Conservation (phyloP, 495 filamentous ascomycete genomes). For the Chaetomidium leptoderma region DNA sequence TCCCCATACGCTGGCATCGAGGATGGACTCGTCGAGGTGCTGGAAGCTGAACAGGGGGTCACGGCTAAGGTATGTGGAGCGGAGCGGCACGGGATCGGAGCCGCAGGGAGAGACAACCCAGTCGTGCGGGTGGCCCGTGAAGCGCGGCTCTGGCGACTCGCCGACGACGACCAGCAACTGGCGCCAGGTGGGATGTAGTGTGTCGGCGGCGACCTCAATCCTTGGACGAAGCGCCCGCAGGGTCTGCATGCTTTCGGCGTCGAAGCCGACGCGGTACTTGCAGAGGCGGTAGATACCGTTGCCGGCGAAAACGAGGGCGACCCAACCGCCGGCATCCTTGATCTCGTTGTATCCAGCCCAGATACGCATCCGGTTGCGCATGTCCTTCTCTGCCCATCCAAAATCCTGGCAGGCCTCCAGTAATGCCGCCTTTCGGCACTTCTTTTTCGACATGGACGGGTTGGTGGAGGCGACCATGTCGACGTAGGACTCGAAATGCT, state of each 20-base stretch:
- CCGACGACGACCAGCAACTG: background rate
- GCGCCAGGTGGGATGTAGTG: background rate
- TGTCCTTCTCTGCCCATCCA: background rate
- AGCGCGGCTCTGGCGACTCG: background rate
- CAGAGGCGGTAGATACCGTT: background rate
- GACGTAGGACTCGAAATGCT: background rate
- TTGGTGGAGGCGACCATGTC: background rate
- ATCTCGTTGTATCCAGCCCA: background rate
- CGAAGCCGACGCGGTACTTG: background rate
- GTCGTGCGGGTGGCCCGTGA: background rate
- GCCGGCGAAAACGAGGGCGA: background rate
- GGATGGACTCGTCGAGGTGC: background rate
- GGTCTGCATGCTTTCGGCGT: background rate
- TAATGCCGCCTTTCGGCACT: background rate
- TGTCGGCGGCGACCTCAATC: background rate
- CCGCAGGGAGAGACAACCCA: background rate
- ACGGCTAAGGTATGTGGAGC: background rate
- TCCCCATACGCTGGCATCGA: background rate
- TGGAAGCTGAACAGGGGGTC: background rate
- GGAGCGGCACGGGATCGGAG: background rate
- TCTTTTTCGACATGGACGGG: background rate
- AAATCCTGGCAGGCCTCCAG: background rate
- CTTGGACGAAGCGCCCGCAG: background rate
- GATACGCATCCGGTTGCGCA: background rate
- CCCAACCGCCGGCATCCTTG: background rate